Conservation (phyloP, 495 filamentous ascomycete genomes). For the Talaromyces thailandensis region DNA sequence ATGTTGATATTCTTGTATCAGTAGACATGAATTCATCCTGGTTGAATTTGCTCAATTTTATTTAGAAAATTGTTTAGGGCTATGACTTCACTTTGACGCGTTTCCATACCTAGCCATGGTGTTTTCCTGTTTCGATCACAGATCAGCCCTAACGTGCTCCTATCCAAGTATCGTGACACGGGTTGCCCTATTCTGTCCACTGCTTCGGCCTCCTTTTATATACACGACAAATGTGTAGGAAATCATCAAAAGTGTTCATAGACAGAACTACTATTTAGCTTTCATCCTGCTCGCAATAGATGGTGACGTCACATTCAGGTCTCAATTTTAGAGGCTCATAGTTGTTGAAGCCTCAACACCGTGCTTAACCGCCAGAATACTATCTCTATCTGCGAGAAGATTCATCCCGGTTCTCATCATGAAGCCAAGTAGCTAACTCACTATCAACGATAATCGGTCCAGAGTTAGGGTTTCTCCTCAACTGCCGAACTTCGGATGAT, state of each 20-base stretch:
- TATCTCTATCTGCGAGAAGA: neutral
- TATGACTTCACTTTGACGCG: slow-evolving; percentile 28
- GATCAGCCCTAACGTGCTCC: neutral
- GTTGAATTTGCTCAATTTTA: neutral
- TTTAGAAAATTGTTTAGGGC: neutral
- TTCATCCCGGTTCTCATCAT: neutral
- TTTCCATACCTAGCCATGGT: too few relatives aligned
- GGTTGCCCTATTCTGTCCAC: neutral
- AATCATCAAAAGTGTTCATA: too few relatives aligned
- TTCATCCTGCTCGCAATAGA: neutral
- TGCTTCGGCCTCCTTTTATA: neutral
- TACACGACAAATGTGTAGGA: too few relatives aligned
- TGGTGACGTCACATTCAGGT: neutral
- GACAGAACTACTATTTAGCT: too few relatives aligned
- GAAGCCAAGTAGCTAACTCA: neutral
- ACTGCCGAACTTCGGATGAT: neutral
- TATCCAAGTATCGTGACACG: neutral
- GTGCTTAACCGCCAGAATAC: neutral
- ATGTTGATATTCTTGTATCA: neutral
- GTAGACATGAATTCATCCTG: neutral
- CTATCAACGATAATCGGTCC: neutral
- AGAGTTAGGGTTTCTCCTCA: neutral
- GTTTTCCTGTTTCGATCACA: neutral
- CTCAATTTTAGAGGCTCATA: neutral
- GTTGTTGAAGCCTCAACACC: neutral